These are phyloP conservation scores for Ogataea pilisensis DNA, from an alignment of 805 yeast species.

Conservation along the genomic window DNA sequence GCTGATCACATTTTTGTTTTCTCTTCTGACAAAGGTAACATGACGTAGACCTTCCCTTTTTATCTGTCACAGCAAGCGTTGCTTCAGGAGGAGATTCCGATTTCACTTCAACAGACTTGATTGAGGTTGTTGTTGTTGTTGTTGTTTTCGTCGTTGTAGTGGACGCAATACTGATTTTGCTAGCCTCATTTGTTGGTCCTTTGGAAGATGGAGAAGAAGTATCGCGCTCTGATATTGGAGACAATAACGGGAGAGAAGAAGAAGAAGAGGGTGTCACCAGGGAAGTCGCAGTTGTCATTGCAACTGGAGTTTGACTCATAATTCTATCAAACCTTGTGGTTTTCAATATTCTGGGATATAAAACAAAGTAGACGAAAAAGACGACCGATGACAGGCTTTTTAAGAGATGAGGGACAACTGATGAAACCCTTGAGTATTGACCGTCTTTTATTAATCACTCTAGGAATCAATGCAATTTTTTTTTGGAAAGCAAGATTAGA, in stretches of 20 bases:
- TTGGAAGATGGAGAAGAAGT: background rate
- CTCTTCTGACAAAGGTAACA: slow-evolving; percentile 54
- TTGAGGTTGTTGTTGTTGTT: background rate
- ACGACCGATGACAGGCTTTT: no score
- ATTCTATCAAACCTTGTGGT: no score
- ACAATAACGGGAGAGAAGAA: background rate
- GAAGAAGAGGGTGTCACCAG: background rate
- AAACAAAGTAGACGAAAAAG: no score
- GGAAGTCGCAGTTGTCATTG: background rate
- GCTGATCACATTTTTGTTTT: slow-evolving; percentile 63
- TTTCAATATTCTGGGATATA: no score
- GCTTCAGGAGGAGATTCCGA: background rate
- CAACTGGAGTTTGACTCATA: no score
- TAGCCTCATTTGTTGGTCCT: background rate
- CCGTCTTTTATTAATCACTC: no score
- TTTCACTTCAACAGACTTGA: background rate
- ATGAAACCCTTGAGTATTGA: no score
- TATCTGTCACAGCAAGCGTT: slow-evolving; percentile 29
- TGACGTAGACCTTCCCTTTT: slow-evolving; percentile 54
- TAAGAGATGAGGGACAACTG: no score
- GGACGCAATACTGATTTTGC: background rate
- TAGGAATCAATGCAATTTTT: no score
- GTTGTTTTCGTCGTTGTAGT: background rate
- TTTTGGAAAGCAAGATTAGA: no score
- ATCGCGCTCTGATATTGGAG: slow-evolving; percentile 1